Percentiles rank a stretch among this genome's conserved stretches.
Conservation (phyloP, 495 filamentous ascomycete genomes). For the Aspergillus ostianus region DNA sequence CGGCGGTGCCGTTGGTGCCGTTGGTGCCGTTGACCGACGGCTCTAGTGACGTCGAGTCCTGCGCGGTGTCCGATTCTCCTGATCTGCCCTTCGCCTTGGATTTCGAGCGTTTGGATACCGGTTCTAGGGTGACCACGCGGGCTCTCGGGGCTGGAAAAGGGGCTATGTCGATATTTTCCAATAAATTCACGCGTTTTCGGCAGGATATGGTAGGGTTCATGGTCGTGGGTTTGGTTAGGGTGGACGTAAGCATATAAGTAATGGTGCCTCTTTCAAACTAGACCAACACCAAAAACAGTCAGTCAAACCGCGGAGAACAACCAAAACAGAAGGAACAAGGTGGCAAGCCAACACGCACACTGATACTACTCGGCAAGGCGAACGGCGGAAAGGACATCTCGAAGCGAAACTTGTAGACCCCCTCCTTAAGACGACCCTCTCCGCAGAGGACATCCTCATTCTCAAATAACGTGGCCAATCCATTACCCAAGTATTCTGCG, state of each 20-base stretch:
- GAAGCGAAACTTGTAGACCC: conserved; percentile 90
- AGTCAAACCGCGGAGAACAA: neutral
- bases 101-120: conserved; percentile 58
- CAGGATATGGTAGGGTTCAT: conserved; percentile 76
- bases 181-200: conserved; percentile 73
- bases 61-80: conserved; percentile 31
- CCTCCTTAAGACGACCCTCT: conserved; percentile 80
- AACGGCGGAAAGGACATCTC: conserved; percentile 78
- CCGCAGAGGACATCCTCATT: conserved; percentile 89
- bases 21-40: conserved; percentile 26
- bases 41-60: conserved; percentile 38
- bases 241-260: conserved; percentile 84
- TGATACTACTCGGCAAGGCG: conserved; percentile 86
- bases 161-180: conserved; percentile 69
- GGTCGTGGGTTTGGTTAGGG: conserved; percentile 83
- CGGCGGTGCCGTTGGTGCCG: conserved; percentile 17
- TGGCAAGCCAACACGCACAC: conserved; percentile 56
- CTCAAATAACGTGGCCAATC: conserved; percentile 81
- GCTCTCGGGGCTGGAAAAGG: conserved; percentile 58
- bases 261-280: conserved; percentile 96
- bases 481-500: conserved; percentile 75
- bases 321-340: neutral
- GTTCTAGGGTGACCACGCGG: conserved; percentile 78
- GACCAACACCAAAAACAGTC: conserved; percentile 5
- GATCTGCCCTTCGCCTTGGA: conserved; percentile 39